These are phyloP conservation scores for Boletus vermiculosoides DNA, from an alignment of 768 basidiomycete genomes.

Conservation along the genomic window DNA sequence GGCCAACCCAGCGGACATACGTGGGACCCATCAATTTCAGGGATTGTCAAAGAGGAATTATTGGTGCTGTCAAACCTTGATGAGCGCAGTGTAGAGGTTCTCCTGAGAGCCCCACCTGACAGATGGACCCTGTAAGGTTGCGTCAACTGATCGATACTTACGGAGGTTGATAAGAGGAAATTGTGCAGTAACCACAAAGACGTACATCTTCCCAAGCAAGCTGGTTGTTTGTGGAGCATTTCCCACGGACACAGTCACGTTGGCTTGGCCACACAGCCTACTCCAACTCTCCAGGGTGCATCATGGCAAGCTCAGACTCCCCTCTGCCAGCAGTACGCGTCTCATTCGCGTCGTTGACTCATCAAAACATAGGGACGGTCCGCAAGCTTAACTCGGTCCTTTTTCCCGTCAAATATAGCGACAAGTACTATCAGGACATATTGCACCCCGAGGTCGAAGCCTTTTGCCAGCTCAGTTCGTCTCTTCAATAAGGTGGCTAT, in stretches of 20 bases:
- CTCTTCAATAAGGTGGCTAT: slow-evolving; percentile 12
- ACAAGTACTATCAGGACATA: slow-evolving; percentile 84
- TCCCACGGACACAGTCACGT: slow-evolving; percentile 26
- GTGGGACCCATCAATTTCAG: slow-evolving; percentile 23
- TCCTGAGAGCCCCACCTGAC: slow-evolving; percentile 19
- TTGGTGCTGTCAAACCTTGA: slow-evolving; percentile 30
- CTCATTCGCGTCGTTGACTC: slow-evolving; percentile 70
- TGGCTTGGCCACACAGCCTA: slow-evolving; percentile 18
- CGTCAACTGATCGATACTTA: slow-evolving; percentile 23
- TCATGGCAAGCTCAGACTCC: slow-evolving; percentile 26
- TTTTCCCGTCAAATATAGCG: slow-evolving; percentile 87
- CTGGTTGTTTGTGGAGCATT: slow-evolving; percentile 1
- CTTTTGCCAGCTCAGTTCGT: slow-evolving; percentile 84
- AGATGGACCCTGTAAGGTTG: slow-evolving; percentile 24
- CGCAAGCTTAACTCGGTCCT: slow-evolving; percentile 67
- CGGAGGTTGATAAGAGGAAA: slow-evolving; percentile 24
- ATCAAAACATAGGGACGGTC: slow-evolving; percentile 79
- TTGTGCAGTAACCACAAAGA: slow-evolving; percentile 16
- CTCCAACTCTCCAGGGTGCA: slow-evolving; percentile 1
- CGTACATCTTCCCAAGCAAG: slow-evolving; percentile 18
- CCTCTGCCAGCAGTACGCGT: slow-evolving; percentile 40
- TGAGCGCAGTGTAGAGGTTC: slow-evolving; percentile 12
- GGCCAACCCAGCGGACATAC: slow-evolving; percentile 18
- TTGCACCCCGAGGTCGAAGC: slow-evolving; percentile 74
- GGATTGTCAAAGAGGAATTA: slow-evolving; percentile 17